These are phyloP conservation scores for Isatis tinctoria DNA, from an alignment of 345 rosid genomes.

Conservation along the genomic window DNA sequence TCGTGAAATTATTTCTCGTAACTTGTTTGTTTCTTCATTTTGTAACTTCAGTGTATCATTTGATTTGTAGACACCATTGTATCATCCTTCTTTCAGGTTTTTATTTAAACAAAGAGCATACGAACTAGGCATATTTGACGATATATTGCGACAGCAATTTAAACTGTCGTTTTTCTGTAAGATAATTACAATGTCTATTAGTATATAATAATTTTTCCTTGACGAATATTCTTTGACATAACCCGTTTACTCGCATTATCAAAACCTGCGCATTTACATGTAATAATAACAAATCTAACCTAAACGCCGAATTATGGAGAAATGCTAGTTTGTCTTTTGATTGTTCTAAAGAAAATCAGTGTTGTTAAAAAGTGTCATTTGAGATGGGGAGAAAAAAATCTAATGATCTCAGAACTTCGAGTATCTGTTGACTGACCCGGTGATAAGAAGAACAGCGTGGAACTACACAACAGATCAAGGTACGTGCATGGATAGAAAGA, in stretches of 20 bases:
- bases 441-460: neutral
- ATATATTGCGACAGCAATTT: neutral
- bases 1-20: conserved; percentile 5
- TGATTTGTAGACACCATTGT: conserved; percentile 22
- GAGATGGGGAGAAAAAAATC: too few species aligned
- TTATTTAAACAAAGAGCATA: conserved; percentile 4
- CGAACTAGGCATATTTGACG: neutral
- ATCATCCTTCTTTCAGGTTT: neutral
- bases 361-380: too few species aligned
- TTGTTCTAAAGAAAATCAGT: too few species aligned
- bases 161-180: neutral
- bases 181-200: neutral
- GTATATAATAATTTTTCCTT: neutral
- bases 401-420: neutral
- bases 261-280: neutral
- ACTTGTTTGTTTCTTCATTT: conserved; percentile 1
- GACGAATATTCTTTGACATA: neutral
- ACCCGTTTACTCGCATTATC: neutral
- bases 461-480: neutral
- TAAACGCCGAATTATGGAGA: too few species aligned
- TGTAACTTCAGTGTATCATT: conserved; percentile 21
- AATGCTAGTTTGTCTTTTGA: too few species aligned
- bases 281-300: neutral
- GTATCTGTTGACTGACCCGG: too few species aligned
- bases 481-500: neutral